Percentiles rank a stretch among this genome's conserved stretches.
Evolutionary conservation across 2,329 filamentous ascomycete species (phyloP).

Genomic region (Pseudogymnoascus pannorum): DNA sequence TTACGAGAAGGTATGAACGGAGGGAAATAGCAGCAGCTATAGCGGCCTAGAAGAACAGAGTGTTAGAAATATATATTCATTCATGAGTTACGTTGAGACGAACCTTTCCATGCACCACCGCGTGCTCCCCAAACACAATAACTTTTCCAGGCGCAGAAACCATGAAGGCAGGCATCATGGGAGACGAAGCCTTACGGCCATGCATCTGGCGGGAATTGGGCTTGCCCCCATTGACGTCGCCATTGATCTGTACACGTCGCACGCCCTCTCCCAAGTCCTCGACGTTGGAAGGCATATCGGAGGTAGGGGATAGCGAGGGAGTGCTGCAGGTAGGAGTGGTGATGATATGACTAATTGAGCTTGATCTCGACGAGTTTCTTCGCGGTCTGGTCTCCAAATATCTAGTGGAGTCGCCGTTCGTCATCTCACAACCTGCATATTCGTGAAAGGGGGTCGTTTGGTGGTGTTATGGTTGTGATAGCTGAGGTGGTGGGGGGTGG

Average conservation of each 20-base stretch:
- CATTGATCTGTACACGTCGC: slow-evolving; percentile 18
- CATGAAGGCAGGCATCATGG: slow-evolving; percentile 86
- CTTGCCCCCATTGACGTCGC: slow-evolving; percentile 15
- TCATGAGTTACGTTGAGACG: slow-evolving; percentile 16
- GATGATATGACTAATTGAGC: slow-evolving; percentile 4
- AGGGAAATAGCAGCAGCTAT: slow-evolving; percentile 93
- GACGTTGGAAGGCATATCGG: slow-evolving; percentile 3
- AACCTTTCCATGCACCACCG: slow-evolving; percentile 95
- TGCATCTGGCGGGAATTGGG: not conserved
- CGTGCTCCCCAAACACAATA: slow-evolving; percentile 96
- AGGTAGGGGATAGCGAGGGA: slow-evolving; percentile 1
- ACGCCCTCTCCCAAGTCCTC: slow-evolving; percentile 1
- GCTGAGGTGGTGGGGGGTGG: not conserved
- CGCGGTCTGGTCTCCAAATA: not conserved
- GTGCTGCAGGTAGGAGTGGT: slow-evolving; percentile 1
- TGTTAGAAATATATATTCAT: not conserved
- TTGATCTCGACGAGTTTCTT: slow-evolving; percentile 4
- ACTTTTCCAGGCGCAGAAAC: slow-evolving; percentile 97
- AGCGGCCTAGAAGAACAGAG: slow-evolving; percentile 58
- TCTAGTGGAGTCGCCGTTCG: not conserved
- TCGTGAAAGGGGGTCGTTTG: not conserved
- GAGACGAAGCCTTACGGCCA: slow-evolving; percentile 53
- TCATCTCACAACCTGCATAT: slow-evolving; percentile 1
- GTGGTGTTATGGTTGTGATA: too few species aligned
- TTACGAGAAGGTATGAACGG: slow-evolving; percentile 93